Base-by-base conservation (phyloP, 2,329 filamentous ascomycete genomes). In the Fusarium mundagurra region DNA sequence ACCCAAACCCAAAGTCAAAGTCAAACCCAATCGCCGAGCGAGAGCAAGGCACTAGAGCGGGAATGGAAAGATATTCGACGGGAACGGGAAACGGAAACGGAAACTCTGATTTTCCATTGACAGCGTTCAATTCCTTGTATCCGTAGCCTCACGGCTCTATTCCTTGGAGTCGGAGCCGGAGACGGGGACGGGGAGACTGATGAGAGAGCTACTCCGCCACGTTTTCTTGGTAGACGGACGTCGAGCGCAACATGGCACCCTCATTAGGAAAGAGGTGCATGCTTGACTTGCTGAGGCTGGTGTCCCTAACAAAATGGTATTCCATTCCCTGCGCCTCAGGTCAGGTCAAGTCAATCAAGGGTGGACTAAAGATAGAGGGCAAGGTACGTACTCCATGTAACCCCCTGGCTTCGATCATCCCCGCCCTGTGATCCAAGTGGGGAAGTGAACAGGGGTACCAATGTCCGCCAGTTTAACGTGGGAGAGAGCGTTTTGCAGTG, bases 381-480 rank as follows among this genome's bases (percentile, higher is more conserved):
- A 48, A 8, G 13, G 44, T 38, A 51, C 43, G 33, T 51, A 51
- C 33, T 27, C 24, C 16, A 20, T 16, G 33, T 6, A 5, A 18
- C 29, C 29, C 55, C 71, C 64, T 55, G 61, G 62, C 68, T 71
- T 60, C 71, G 67, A 61, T 67, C 59, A 72, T 69, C 65, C 64
- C 72, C 70, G 53, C 60, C 62, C 58, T 71, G 64, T 72, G 69
- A 70, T 55, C 16, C 50, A 61, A 59, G 71, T 67, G 64, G 71
- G 48, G 51, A 57, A 67, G 29, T 4, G 36, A 53, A 39, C 71
- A 22, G 47, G 74, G 71, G 55, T 71, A 44, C 55, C 71, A 63
- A 64, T 45, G 67, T 75, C 76, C 76, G 76, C 76, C 76, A 75
- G 67, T 77, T 77, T 63, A 77, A 76, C 67, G 72, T 77, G 72